Percentiles rank a stretch among this genome's conserved stretches.
These are phyloP conservation scores for Escovopsis sp. DNA, from an alignment of 2,329 filamentous ascomycete genomes.

Conservation along the genomic window DNA sequence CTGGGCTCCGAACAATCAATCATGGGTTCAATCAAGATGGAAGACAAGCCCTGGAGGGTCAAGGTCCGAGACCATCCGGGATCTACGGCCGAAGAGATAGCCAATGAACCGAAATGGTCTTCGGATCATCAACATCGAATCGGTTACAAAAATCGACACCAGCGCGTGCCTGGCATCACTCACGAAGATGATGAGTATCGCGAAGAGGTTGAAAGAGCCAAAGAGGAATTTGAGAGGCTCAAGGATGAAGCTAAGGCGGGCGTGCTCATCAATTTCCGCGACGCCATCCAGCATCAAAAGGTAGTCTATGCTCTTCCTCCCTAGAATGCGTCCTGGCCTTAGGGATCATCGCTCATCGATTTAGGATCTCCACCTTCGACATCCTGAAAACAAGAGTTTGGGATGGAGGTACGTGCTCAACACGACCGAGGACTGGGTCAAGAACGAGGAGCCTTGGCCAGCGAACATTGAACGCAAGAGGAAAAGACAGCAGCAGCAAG, in stretches of 20 bases:
- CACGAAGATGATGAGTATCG: conserved; percentile 1
- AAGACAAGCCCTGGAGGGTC: background rate
- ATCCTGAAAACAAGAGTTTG: conserved; percentile 27
- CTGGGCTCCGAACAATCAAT: too few relatives aligned
- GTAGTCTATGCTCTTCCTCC: conserved; percentile 5
- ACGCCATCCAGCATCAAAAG: conserved; percentile 14
- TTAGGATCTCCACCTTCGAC: conserved; percentile 27
- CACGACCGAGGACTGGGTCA: conserved; percentile 33
- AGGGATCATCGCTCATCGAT: too few relatives aligned
- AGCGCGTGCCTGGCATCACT: conserved; percentile 19
- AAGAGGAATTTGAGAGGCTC: conserved; percentile 1
- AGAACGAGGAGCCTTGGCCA: conserved; percentile 32
- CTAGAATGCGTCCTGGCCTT: too few relatives aligned
- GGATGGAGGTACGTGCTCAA: conserved; percentile 27
- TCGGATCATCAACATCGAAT: conserved; percentile 22
- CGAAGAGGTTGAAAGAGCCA: conserved; percentile 5
- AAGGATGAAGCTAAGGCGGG: conserved; percentile 8
- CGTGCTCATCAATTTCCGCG: conserved; percentile 23
- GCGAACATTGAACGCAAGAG: conserved; percentile 23
- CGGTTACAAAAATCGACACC: conserved; percentile 22
- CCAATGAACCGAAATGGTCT: conserved; percentile 24
- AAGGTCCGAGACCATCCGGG: conserved; percentile 18
- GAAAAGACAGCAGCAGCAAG: conserved; percentile 10
- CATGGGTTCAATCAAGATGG: background rate
- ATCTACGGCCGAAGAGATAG: conserved; percentile 13